Base-by-base conservation (phyloP, 2,329 filamentous ascomycete genomes). In the Colletotrichum liaoningense region DNA sequence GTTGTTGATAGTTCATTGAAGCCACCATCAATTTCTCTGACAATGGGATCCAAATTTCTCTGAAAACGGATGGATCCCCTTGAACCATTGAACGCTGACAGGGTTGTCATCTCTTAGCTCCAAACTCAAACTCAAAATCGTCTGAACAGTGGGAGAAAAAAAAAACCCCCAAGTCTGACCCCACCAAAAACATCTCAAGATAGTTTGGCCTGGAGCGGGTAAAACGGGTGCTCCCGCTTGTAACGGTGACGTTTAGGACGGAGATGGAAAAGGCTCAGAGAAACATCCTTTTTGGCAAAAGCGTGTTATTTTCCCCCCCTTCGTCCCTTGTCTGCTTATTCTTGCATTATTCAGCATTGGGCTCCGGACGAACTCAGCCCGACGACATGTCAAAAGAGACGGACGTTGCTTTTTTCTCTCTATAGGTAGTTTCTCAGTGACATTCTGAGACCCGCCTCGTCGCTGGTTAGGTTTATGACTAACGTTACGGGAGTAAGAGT, bases 141-240 rank as follows among this genome's bases (percentile, higher is more conserved):
- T 63, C 42, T 46, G 9, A 63, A 63, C 35, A 11, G 12, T 9
- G 35, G 38, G 54, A 56, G n/a, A 12, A 8, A 49, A 19, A 42
- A 42, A 42, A 42, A 0, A 1, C 12, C 12, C 19, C 6, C 19
- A 49, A 19, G 16, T 42, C 12, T 22, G 8, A 35, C 58, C 58
- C 46, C 62, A 54, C 62, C 26, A 54, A 60, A 60, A 60, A n/a
- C 4, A 42, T 42, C 62, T 63, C 28, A 63, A 35, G 30, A 54
- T 33, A 24, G 42, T 30, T 54, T 33, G 42, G 46, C 6, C 12
- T 5, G 16, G 46, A 8, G 16, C 42, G 16, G 42, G 19, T 19
- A n/a, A n/a, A n/a, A 26, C 62, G 62, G 62, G 46, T n/a, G n/a
- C 46, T 63, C 46, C 62, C 62, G 62, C 62, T 55, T 63, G 62